Conservation (phyloP, 306 rosid genomes). For the Begonia fuchsioides region DNA sequence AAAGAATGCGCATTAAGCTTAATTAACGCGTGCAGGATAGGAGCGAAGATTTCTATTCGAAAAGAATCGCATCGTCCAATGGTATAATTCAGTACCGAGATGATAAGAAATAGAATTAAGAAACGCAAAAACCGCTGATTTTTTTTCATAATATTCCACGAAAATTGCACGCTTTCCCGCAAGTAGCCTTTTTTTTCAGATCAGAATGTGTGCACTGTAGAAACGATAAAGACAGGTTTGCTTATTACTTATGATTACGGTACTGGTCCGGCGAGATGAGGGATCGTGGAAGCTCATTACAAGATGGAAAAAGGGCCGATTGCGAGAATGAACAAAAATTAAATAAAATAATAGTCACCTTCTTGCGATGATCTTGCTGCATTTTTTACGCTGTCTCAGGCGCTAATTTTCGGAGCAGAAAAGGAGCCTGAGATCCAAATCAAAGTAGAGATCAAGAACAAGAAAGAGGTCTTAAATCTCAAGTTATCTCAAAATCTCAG, state of each 20-base stretch:
- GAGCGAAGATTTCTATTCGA: slow-evolving; percentile 10
- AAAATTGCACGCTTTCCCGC: neutral
- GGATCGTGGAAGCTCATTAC: neutral
- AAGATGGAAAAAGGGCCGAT: neutral
- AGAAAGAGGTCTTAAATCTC: slow-evolving; percentile 5
- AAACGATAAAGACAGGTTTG: no score
- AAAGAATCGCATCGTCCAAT: slow-evolving; percentile 12
- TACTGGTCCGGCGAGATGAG: no score
- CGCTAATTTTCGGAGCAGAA: slow-evolving; percentile 9
- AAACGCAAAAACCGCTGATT: neutral
- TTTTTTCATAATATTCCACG: neutral
- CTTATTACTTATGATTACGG: no score
- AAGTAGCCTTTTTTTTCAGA: neutral
- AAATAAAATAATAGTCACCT: slow-evolving; percentile 31
- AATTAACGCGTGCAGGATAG: slow-evolving; percentile 14
- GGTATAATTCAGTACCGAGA: neutral
- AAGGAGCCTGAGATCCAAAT: neutral
- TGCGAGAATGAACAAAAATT: slow-evolving; percentile 1
- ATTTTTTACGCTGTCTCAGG: slow-evolving; percentile 26
- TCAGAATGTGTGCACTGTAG: no score
- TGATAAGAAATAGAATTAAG: slow-evolving; percentile 7
- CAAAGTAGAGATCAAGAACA: slow-evolving; percentile 24
- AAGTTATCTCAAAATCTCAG: slow-evolving; percentile 17
- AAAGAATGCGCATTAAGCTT: slow-evolving; percentile 13
- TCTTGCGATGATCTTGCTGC: slow-evolving; percentile 70